phyloP scores from a whole-genome alignment of 257 asterid genomes.

The Solanum pimpinellifolium region DNA sequence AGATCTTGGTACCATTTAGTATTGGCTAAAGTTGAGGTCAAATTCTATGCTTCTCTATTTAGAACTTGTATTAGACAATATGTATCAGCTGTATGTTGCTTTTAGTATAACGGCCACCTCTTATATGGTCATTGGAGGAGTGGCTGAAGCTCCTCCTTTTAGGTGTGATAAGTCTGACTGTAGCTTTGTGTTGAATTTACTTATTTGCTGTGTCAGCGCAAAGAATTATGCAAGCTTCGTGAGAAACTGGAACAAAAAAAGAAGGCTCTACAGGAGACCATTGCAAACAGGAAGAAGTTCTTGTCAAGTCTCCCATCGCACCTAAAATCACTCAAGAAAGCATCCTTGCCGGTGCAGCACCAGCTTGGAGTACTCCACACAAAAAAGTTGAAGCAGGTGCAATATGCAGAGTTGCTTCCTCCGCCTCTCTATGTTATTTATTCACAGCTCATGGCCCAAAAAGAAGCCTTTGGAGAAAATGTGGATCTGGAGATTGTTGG shows the following conservation, averaged over 20 bases:
- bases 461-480: slow-evolving; percentile 87
- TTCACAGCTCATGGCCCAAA: slow-evolving; percentile 88
- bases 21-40: neutral
- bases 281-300: slow-evolving; percentile 75
- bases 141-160: neutral
- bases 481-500: slow-evolving; percentile 84
- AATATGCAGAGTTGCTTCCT: slow-evolving; percentile 86
- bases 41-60: neutral
- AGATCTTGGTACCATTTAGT: neutral
- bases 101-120: neutral
- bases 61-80: neutral
- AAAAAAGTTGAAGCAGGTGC: slow-evolving; percentile 84
- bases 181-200: neutral
- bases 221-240: slow-evolving; percentile 81
- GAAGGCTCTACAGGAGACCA: slow-evolving; percentile 79
- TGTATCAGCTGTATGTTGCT: neutral
- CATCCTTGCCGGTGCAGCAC: slow-evolving; percentile 86
- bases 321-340: slow-evolving; percentile 91
- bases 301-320: slow-evolving; percentile 93
- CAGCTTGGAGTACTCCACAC: slow-evolving; percentile 80
- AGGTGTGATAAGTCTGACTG: neutral
- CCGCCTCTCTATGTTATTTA: slow-evolving; percentile 83
- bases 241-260: slow-evolving; percentile 70
- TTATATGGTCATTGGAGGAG: neutral
- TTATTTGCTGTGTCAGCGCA: slow-evolving; percentile 51